Percentiles rank a stretch among this genome's conserved stretches.
Evolutionary conservation across 1,139 yeast genomes (phyloP).

Genomic region (Hyphopichia buzzinii): DNA sequence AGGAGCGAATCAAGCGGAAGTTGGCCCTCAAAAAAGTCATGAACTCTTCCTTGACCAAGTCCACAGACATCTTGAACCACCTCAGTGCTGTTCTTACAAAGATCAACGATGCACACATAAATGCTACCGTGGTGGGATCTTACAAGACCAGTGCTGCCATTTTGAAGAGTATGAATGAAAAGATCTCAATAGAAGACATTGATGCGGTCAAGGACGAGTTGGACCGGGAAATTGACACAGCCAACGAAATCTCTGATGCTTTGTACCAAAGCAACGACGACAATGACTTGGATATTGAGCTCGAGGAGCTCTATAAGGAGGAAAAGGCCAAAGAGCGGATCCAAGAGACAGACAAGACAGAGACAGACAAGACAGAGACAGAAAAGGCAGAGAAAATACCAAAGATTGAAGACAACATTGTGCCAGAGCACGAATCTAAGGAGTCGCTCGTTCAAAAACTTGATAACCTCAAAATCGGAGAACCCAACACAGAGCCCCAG

Average conservation of each 20-base stretch:
- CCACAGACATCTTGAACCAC: slow-evolving; percentile 32
- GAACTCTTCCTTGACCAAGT: slow-evolving; percentile 28
- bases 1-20: slow-evolving; percentile 3
- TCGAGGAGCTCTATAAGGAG: slow-evolving; percentile 10
- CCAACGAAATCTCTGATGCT: slow-evolving; percentile 34
- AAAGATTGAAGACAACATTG: too few species aligned
- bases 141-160: slow-evolving; percentile 33
- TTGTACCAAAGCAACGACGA: slow-evolving; percentile 19
- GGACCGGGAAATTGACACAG: slow-evolving; percentile 34
- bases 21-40: slow-evolving; percentile 21
- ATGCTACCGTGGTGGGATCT: slow-evolving; percentile 35
- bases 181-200: slow-evolving; percentile 27
- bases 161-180: slow-evolving; percentile 32
- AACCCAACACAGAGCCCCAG: neutral
- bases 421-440: neutral
- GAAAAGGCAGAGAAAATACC: slow-evolving; percentile 1
- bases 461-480: slow-evolving; percentile 9
- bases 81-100: slow-evolving; percentile 38
- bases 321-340: slow-evolving; percentile 5
- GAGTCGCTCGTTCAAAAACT: slow-evolving; percentile 9
- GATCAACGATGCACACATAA: slow-evolving; percentile 48
- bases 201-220: slow-evolving; percentile 39
- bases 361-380: neutral
- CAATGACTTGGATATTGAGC: slow-evolving; percentile 37
- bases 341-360: neutral